These are phyloP conservation scores for Schizophyllum commune DNA, from an alignment of 1,284 basidiomycete species.

Conservation along the genomic window DNA sequence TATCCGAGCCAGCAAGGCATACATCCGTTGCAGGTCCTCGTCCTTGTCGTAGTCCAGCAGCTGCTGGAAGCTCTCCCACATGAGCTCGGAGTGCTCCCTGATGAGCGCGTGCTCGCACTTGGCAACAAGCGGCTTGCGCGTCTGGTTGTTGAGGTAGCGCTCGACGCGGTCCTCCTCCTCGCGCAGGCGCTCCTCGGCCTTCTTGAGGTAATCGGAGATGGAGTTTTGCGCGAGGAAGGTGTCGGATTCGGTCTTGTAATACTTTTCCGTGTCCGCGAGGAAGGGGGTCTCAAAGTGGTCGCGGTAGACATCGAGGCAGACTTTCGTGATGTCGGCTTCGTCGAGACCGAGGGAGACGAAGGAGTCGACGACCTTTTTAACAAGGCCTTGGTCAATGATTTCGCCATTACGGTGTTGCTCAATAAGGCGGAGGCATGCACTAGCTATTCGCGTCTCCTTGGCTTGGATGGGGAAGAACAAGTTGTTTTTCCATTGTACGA, in stretches of 20 bases:
- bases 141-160: conserved; percentile 86
- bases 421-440: conserved; percentile 87
- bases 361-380: conserved; percentile 96
- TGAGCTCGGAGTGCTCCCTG: conserved; percentile 77
- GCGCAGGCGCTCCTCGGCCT: conserved; percentile 86
- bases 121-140: conserved; percentile 79
- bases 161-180: conserved; percentile 98
- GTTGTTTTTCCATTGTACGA: conserved; percentile 93
- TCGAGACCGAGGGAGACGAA: conserved; percentile 96
- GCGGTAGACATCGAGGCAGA: conserved; percentile 92
- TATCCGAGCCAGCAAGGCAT: conserved; percentile 85
- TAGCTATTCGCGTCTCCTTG: conserved; percentile 74
- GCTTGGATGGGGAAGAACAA: conserved; percentile 88
- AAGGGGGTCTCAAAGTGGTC: conserved; percentile 90
- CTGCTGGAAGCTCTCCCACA: conserved; percentile 95
- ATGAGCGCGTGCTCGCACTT: conserved; percentile 95
- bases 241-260: conserved; percentile 90
- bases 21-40: conserved; percentile 94
- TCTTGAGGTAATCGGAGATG: conserved; percentile 96
- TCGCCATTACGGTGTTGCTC: conserved; percentile 94
- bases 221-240: conserved; percentile 87
- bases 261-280: conserved; percentile 82
- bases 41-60: conserved; percentile 92
- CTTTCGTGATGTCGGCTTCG: conserved; percentile 85
- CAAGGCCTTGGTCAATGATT: conserved; percentile 85